Evolutionary conservation across 331 rosid species (phyloP), one percentile per base, ranked within the genome.

Genomic region (Rhamnella rubrinervis): DNA sequence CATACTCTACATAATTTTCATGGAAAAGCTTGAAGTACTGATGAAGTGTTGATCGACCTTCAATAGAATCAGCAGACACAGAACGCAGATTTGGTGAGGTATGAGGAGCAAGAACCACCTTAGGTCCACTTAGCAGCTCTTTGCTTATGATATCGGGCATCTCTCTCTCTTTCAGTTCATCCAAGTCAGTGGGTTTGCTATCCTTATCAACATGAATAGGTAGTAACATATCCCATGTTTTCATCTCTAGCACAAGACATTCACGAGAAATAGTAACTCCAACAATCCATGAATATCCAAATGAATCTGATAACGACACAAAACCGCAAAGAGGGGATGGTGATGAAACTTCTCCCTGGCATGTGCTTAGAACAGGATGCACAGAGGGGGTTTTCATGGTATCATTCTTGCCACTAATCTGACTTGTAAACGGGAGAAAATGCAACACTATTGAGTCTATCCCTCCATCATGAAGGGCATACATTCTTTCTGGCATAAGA

Each of bases 351-450:
- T 90, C 96, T 41, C 88, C 93, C 85, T 87, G 96, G 84, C 96
- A 95, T 23, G 96, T 87, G 75, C 89, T 93, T 70, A 93, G 77
- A 78, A 93, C 83, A 72, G 97, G 89, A 80, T 84, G 92, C 46
- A 95, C 97, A 40, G 97, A 95, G 40, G 99, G 97, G 69, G 91
- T 80, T 79, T 87, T 86, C 96, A 85, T 75, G 21, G 82, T 73
- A 79, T 85, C 89, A 74, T 83, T 89, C 82, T 87, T 89, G 71
- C 90, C 98, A 71, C 68, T 78, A 46, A 76, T 49, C 80, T 89
- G 98, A 77, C 82, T 87, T n/a, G 99, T 95, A 82, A 95, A 95
- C 26, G 97, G 97, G 74, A 95, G 99, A 83, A 86, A 95, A 76
- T 95, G 97, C 86, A 95, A 81, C 68, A 91, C 88, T 73, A 95